Base-by-base conservation (phyloP, 2,329 filamentous ascomycete species). In the Cordyceps cateniannulata region DNA sequence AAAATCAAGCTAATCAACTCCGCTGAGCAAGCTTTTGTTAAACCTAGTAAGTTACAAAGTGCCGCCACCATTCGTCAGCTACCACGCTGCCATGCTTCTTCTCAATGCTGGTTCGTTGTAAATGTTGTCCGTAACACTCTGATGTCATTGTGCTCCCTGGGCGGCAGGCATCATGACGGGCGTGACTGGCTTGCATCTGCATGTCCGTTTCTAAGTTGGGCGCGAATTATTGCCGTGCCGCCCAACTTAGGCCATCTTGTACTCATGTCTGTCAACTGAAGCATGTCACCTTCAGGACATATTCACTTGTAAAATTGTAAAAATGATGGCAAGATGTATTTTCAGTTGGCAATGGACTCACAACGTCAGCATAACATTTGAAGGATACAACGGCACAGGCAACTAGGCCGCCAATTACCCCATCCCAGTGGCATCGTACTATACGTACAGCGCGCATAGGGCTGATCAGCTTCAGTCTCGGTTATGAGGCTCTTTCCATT, bases 1-100 rank as follows among this genome's bases (percentile, higher is more conserved):
- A 49, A 42, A 58, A 58, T 14, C 54, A 57, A 49, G 54, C 56
- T 59, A 40, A 40, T 40, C 14, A 40, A 51, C 42, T 59, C 56
- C 47, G 48, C 48, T 16, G 35, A 44, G 56, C 47, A 52, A 59
- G 47, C 38, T 42, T 52, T 51, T 52, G 35, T 50, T 22, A 32
- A 18, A 40, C 3, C 32, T 16, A 7, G 22, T 24, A 24, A 7
- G n/a, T n/a, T 22, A 50, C 25, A 14, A 24, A 40, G 24, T 22
- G 25, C 48, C 48, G 35, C 35, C 48, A 59, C 48, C n/a, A 52
- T 45, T 45, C 48, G 56, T 59, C 48, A 59, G 56, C 56, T 32
- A 25, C 48, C 32, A 44, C n/a, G 49, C 18, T 16, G 25, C 24
- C 47, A 44, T 29, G 5, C 18, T 24, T 44, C 9, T 45, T 29